phyloP scores from a whole-genome alignment of 2,329 filamentous ascomycete genomes.

The Aspergillus sclerotialis region DNA sequence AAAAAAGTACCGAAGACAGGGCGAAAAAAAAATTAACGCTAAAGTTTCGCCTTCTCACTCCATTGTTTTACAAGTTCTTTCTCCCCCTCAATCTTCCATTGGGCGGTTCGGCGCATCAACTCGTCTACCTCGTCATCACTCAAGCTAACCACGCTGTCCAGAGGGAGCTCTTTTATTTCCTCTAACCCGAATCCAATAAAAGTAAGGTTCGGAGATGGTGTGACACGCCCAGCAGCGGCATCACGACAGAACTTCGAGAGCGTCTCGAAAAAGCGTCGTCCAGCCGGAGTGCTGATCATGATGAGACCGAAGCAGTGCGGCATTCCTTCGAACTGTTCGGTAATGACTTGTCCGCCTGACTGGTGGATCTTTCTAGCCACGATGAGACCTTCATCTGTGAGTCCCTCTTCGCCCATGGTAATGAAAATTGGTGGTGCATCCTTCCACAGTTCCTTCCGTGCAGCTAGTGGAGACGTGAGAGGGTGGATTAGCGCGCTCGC shows the following conservation, averaged over 20 bases:
- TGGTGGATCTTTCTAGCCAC: constrained; percentile 34
- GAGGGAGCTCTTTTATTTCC: constrained; percentile 19
- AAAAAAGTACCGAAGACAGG: too few species aligned
- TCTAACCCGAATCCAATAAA: constrained; percentile 24
- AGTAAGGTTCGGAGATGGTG: constrained; percentile 21
- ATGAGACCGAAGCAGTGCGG: constrained; percentile 51
- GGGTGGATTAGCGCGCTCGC: constrained; percentile 33
- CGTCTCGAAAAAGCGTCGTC: constrained; percentile 47
- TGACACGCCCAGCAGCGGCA: constrained; percentile 22
- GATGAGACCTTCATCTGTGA: constrained; percentile 35
- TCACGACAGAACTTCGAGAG: constrained; percentile 49
- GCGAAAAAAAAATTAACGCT: too few species aligned
- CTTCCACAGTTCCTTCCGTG: constrained; percentile 31
- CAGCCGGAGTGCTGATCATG: constrained; percentile 41
- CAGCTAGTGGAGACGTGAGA: constrained; percentile 33
- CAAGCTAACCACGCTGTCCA: constrained; percentile 26
- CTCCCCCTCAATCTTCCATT: constrained; percentile 31
- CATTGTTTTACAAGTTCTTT: constrained; percentile 23
- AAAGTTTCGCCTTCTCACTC: constrained; percentile 21
- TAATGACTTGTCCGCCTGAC: constrained; percentile 28
- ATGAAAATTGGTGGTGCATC: constrained; percentile 36
- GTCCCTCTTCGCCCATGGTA: constrained; percentile 34
- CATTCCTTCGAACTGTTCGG: constrained; percentile 40
- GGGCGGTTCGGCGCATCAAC: constrained; percentile 18
- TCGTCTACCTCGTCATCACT: constrained; percentile 31